Percentiles rank a stretch among this genome's conserved stretches.
Evolutionary conservation across 1,284 basidiomycete genomes (phyloP).

Genomic region (Puccinia hordei): DNA sequence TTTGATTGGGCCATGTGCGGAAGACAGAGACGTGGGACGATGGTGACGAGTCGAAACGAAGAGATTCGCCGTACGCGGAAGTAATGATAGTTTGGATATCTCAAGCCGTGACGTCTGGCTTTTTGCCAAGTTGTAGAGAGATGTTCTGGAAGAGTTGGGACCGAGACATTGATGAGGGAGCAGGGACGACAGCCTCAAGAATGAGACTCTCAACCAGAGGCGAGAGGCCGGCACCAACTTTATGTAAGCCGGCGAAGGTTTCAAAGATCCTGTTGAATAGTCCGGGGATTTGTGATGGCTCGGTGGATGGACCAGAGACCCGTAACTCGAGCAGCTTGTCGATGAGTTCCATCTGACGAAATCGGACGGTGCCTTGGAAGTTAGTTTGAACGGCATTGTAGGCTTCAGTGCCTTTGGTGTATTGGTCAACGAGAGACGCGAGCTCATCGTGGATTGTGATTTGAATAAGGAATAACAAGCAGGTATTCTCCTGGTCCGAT

Average conservation of each 20-base stretch:
- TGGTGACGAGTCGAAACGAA: not conserved
- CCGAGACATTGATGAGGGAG: not conserved
- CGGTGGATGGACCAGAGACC: not conserved
- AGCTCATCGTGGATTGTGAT: not conserved
- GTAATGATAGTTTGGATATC: slow-evolving; percentile 10
- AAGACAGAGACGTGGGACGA: not conserved
- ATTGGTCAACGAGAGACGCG: not conserved
- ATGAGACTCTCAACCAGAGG: slow-evolving; percentile 2
- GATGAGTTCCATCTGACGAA: not conserved
- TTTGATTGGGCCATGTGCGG: not conserved
- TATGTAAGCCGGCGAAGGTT: not conserved
- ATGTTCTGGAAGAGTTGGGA: slow-evolving; percentile 21
- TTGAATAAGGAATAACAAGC: not conserved
- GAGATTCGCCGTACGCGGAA: not conserved
- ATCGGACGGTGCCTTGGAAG: not conserved
- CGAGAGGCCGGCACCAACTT: not conserved
- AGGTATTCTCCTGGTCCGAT: not conserved
- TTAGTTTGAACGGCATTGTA: not conserved
- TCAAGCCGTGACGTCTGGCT: not conserved
- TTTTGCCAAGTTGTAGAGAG: not conserved
- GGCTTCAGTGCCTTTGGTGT: not conserved
- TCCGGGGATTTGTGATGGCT: not conserved
- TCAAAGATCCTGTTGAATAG: slow-evolving; percentile 16
- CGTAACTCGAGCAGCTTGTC: not conserved
- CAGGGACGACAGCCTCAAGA: not conserved